Conservation (phyloP, 140 eudicot species). For the Stevia rebaudiana region DNA sequence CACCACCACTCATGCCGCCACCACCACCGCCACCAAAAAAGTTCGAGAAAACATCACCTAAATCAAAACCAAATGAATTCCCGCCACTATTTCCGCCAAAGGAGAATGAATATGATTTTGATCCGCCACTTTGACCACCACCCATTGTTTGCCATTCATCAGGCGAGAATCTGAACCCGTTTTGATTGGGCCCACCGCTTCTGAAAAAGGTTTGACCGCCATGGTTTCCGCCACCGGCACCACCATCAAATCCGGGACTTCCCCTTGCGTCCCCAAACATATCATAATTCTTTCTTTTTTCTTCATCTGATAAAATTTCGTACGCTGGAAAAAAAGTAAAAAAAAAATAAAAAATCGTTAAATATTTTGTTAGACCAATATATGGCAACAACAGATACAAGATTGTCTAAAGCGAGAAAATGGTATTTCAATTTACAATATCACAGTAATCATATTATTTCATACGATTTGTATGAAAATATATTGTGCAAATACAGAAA, state of each 20-base stretch:
- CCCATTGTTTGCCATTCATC: constrained; percentile 86
- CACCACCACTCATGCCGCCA: constrained; percentile 44
- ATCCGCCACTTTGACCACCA: constrained; percentile 59
- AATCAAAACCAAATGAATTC: constrained; percentile 56
- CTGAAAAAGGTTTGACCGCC: constrained; percentile 59
- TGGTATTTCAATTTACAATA: background rate
- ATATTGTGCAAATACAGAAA: background rate
- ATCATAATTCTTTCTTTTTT: constrained; percentile 88
- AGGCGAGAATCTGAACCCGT: constrained; percentile 66
- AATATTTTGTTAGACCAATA: background rate
- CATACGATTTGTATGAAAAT: background rate
- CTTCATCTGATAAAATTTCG: constrained; percentile 84
- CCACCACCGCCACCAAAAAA: constrained; percentile 63
- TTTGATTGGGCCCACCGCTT: constrained; percentile 77
- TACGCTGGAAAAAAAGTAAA: constrained; percentile 59
- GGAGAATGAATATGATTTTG: constrained; percentile 78
- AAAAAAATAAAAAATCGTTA: background rate
- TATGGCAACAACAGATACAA: background rate
- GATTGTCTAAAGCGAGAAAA: background rate
- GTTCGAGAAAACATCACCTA: constrained; percentile 75
- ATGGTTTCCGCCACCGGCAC: constrained; percentile 40
- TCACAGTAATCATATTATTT: background rate
- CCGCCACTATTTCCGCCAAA: constrained; percentile 80
- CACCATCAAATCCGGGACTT: constrained; percentile 62
- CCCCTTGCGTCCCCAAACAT: constrained; percentile 85